Evolutionary conservation across 164 flowering plant species (phyloP), one percentile per base, ranked within the genome.

Genomic region (Echeveria elegans): DNA sequence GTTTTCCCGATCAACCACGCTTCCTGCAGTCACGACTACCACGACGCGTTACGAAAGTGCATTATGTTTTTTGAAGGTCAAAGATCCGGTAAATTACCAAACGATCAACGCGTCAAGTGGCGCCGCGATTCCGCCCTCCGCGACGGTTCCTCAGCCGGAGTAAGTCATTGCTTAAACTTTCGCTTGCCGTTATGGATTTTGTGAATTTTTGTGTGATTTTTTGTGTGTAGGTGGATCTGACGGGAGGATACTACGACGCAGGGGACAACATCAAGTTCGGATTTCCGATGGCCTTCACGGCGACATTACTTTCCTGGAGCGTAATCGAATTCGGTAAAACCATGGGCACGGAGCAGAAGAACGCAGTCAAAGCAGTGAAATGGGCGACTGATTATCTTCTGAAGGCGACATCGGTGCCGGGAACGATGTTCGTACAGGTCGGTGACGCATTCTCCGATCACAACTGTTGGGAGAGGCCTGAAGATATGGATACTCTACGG

Each of bases 1-100:
- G 12, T 52, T 60, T 41, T 43, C 15, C 66, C 70, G 45, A 29
- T 52, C 77, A 15, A 50, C 62, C 64, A 2, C 19, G 66, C 43
- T 48, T 72, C 68, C 31, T 60, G 68, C 29, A 53, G 77, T 45
- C 92, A 89, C 56, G 77, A 89, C 77, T 92, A 92, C 82, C 68
- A 29, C 69, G 89, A 85, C 64, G 98, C 98, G 30, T 87, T 92
- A 38, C 79, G 77, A 16, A 90, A 88, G 75, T 79, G 98, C 82
- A 85, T 92, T 62, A 85, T 90, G 72, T 90, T 92, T 83, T 92
- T 92, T 78, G 98, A 92, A 71, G 98, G 98, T 69, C 98, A 92
- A 68, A 84, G 98, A 9, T 92, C 98, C 48, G 98, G 98, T 34
- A 72, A 70, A 19, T 92, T 92, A 50, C 97, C 98, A 0, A 78